phyloP scores from a whole-genome alignment of 306 rosid genomes.

The Prunus davidiana region DNA sequence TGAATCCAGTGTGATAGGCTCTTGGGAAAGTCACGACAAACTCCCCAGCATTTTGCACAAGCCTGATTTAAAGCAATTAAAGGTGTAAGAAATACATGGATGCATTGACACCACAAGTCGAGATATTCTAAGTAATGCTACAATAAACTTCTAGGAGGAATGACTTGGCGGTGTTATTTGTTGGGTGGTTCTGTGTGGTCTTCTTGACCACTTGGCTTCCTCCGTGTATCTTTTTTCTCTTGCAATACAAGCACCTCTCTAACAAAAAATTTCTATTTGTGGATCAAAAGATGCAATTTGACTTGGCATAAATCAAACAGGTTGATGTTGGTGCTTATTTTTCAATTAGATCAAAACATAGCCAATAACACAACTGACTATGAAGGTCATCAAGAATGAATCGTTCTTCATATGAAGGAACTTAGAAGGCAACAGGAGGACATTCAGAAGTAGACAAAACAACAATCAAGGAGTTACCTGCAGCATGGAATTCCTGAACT shows the following conservation, averaged over 20 bases:
- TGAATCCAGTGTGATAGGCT: conserved; percentile 98
- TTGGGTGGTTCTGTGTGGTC: too few species aligned
- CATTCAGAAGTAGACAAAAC: conserved; percentile 22
- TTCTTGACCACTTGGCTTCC: too few species aligned
- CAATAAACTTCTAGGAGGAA: background rate
- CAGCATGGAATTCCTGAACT: conserved; percentile 95
- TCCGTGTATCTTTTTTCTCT: too few species aligned
- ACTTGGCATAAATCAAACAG: background rate
- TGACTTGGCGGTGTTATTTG: conserved; percentile 6
- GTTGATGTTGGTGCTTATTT: background rate
- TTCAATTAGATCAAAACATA: conserved; percentile 16
- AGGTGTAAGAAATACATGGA: conserved; percentile 29
- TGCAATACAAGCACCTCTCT: too few species aligned
- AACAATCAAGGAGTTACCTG: conserved; percentile 54
- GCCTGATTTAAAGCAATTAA: conserved; percentile 51
- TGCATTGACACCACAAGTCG: conserved; percentile 9
- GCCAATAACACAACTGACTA: conserved; percentile 17
- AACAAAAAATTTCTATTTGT: background rate
- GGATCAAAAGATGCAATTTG: background rate
- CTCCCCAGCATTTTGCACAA: conserved; percentile 98
- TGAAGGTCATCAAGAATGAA: conserved; percentile 8
- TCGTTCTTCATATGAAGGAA: background rate
- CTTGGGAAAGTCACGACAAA: conserved; percentile 99
- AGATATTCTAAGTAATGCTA: conserved; percentile 11
- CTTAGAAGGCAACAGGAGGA: conserved; percentile 5